Conservation (phyloP, 495 filamentous ascomycete genomes). For the Elasticomyces elasticus region DNA sequence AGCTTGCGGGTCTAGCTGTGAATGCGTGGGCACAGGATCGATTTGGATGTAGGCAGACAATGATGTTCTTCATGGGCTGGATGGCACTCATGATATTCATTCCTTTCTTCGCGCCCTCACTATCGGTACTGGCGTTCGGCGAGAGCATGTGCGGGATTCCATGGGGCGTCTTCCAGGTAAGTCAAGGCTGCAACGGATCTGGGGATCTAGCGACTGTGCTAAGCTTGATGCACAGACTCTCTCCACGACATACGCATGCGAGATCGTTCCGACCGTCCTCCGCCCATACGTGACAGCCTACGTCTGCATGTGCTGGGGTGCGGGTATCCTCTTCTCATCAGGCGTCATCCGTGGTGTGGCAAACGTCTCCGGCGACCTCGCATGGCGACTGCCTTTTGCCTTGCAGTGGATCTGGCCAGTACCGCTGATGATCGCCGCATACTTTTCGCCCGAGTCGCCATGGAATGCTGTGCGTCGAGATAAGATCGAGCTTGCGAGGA, state of each 20-base stretch:
- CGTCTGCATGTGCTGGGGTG: constrained; percentile 26
- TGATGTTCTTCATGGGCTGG: constrained; percentile 20
- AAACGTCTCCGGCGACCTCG: constrained; percentile 19
- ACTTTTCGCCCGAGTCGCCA: constrained; percentile 17
- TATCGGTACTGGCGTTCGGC: constrained; percentile 21
- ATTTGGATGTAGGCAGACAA: constrained; percentile 24
- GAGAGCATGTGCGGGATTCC: constrained; percentile 68
- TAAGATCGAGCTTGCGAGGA: constrained; percentile 4
- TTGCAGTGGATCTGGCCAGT: constrained; percentile 30
- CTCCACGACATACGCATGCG: constrained; percentile 14
- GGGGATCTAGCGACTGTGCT: too few relatives aligned
- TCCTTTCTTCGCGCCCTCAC: constrained; percentile 25
- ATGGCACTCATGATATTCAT: constrained; percentile 31
- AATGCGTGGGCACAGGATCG: constrained; percentile 28
- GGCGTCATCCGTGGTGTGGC: constrained; percentile 23
- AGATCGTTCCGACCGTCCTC: constrained; percentile 22
- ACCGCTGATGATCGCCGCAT: constrained; percentile 24
- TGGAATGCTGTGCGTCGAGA: constrained; percentile 10
- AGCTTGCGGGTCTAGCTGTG: constrained; percentile 47
- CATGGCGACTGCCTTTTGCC: constrained; percentile 27
- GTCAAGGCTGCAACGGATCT: background rate
- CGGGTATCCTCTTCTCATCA: constrained; percentile 25
- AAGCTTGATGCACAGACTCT: constrained; percentile 2
- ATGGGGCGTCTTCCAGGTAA: constrained; percentile 45
- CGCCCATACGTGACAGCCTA: constrained; percentile 20